Evolutionary conservation across 129 eudicot species (phyloP).

Genomic region (Arctium minus): DNA sequence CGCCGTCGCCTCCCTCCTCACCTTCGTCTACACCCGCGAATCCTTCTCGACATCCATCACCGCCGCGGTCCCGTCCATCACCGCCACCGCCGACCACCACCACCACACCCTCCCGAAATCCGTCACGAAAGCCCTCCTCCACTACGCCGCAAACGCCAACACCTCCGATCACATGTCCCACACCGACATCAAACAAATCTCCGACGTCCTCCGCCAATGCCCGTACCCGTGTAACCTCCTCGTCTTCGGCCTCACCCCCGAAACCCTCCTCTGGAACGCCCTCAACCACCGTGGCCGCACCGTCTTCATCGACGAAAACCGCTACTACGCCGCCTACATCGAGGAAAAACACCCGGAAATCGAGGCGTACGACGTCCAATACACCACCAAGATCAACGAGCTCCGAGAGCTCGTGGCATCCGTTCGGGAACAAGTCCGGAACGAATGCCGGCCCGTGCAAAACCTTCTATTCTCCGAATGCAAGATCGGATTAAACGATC

Average conservation of each 20-base stretch:
- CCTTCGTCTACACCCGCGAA: constrained; percentile 75
- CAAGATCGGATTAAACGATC: constrained; percentile 77
- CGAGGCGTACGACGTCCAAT: constrained; percentile 86
- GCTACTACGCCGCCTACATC: constrained; percentile 82
- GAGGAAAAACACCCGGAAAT: constrained; percentile 81
- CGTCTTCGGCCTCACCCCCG: constrained; percentile 80
- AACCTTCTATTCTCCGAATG: constrained; percentile 88
- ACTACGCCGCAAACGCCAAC: constrained; percentile 70
- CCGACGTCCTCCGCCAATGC: constrained; percentile 70
- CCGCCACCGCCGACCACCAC: constrained; percentile 11
- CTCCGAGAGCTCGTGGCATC: constrained; percentile 47
- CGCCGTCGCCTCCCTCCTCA: constrained; percentile 66
- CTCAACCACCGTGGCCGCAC: constrained; percentile 71
- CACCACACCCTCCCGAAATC: constrained; percentile 47
- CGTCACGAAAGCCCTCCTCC: constrained; percentile 58
- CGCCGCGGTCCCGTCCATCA: constrained; percentile 2
- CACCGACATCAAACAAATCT: constrained; percentile 65
- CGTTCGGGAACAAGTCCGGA: constrained; percentile 51
- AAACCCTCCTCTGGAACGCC: constrained; percentile 81
- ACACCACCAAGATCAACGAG: constrained; percentile 66
- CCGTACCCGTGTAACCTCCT: constrained; percentile 68
- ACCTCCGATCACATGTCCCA: constrained; percentile 58
- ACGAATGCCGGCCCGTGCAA: constrained; percentile 91
- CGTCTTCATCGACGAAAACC: constrained; percentile 80
- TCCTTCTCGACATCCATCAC: constrained; percentile 25